Base-by-base conservation (phyloP, 176 grass and related monocot species). In the Oryza glaberrima region DNA sequence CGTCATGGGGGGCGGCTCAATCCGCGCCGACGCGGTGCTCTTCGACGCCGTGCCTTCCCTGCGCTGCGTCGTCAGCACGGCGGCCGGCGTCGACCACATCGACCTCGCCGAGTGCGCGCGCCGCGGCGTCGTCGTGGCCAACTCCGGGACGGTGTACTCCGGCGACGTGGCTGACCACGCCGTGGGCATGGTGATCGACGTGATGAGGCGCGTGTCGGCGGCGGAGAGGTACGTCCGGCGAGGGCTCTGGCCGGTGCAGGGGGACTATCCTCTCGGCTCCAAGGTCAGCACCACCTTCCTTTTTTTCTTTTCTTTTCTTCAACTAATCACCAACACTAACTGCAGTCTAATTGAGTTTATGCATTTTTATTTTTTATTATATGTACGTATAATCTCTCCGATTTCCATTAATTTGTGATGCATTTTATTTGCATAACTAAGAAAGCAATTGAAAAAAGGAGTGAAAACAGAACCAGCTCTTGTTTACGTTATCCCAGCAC, bases 21-120 rank as follows among this genome's bases (percentile, higher is more conserved):
- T 76, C 36, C 58, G 19, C 6, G 78, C 86, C 4, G 77, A 88
- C 64, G 7, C 51, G 2, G 45, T 20, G 19, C 60, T 89, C 68
- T 58, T 93, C 1, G 67, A 82, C 67, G 65, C 73, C 10, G 60
- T 76, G 4, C 88, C 88, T 0, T 80, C 85, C n/a, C 16, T 96
- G 34, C 51, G 80, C 66, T 90, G 71, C 72, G 12, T 93, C 25
- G 12, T 96, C 67, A 66, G 14, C 63, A 85, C 83, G 58, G 85
- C 44, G 16, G 26, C 77, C 30, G 91, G 88, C 5, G 20, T 93
- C 1, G 89, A 93, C 81, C 81, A 89, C 73, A 87, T 96, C 44
- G 77, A 91, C 67, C 72, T 95, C 23, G 69, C 44, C 69, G 91
- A 87, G 71, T 92, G 93, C 69, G 30, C 46, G 35, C 72, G 83